A percentile compares a stretch with the other conserved stretches of the same genome.
phyloP scores from a whole-genome alignment of 1,284 basidiomycete genomes.

The Trichosporon asahii region DNA sequence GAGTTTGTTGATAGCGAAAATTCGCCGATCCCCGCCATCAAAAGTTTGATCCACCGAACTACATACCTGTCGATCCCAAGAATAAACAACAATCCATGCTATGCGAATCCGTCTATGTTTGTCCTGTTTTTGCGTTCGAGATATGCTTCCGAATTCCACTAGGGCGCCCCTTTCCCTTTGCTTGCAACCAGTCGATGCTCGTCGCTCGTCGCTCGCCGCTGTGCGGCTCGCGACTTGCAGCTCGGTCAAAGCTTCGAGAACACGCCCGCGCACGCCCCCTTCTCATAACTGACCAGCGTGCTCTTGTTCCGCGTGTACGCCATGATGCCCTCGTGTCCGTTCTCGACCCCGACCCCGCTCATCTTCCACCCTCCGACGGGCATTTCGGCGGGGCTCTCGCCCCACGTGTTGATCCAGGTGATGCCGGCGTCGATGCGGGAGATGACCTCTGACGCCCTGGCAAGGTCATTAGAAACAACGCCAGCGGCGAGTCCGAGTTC shows the following conservation, averaged over 20 bases:
- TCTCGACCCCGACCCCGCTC: slow-evolving; percentile 24
- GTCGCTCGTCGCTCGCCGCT: too few species aligned
- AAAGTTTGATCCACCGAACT: too few species aligned
- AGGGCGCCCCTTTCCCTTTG: too few species aligned
- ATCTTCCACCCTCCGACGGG: slow-evolving; percentile 28
- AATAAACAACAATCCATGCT: background rate
- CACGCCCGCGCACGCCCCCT: slow-evolving; percentile 20
- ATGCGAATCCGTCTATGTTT: background rate
- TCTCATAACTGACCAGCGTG: slow-evolving; percentile 18
- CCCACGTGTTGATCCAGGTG: slow-evolving; percentile 36
- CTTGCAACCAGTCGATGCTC: too few species aligned
- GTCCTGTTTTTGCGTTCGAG: background rate
- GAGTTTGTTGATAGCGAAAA: background rate
- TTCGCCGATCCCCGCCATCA: background rate
- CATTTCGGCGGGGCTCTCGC: slow-evolving; percentile 27
- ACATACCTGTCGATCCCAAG: too few species aligned
- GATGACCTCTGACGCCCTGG: slow-evolving; percentile 79
- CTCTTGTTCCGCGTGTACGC: slow-evolving; percentile 24
- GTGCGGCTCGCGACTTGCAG: background rate
- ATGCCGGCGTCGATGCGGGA: slow-evolving; percentile 81
- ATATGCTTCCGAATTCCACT: background rate
- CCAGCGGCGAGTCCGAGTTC: slow-evolving; percentile 83
- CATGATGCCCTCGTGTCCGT: slow-evolving; percentile 25
- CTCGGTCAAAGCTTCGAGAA: slow-evolving; percentile 24
- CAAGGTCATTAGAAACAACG: slow-evolving; percentile 77